Conservation (phyloP, 129 eudicot genomes). For the Chrysanthemum makinoi region DNA sequence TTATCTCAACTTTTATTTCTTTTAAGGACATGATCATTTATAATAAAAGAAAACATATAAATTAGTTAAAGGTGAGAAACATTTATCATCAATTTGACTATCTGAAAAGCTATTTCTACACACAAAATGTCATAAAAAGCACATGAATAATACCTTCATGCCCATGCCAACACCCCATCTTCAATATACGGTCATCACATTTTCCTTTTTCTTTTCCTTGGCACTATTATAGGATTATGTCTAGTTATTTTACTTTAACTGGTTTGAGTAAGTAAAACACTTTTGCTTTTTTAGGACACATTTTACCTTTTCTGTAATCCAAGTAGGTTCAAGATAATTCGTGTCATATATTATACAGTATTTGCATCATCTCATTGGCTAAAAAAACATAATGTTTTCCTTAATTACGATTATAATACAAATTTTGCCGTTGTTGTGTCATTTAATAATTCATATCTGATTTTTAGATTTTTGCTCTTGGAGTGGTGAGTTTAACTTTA, state of each 20-base stretch:
- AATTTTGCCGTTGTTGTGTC: no score
- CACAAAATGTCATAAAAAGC: conserved; percentile 12
- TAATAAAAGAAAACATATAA: not conserved
- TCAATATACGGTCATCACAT: conserved; percentile 9
- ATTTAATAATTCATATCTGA: no score
- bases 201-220: conserved; percentile 3
- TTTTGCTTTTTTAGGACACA: not conserved
- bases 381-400: not conserved
- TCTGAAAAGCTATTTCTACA: conserved; percentile 6
- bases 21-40: no score
- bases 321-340: no score
- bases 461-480: no score
- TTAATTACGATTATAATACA: not conserved
- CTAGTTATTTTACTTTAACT: not conserved
- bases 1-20: no score
- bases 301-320: not conserved
- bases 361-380: no score
- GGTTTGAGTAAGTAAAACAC: not conserved
- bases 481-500: no score
- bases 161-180: conserved; percentile 24
- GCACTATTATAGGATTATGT: not conserved
- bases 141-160: conserved; percentile 20
- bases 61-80: conserved; percentile 9
- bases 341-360: no score
- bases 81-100: conserved; percentile 11